phyloP scores from a whole-genome alignment of 2,329 filamentous ascomycete genomes.

The Huntiella decipiens region DNA sequence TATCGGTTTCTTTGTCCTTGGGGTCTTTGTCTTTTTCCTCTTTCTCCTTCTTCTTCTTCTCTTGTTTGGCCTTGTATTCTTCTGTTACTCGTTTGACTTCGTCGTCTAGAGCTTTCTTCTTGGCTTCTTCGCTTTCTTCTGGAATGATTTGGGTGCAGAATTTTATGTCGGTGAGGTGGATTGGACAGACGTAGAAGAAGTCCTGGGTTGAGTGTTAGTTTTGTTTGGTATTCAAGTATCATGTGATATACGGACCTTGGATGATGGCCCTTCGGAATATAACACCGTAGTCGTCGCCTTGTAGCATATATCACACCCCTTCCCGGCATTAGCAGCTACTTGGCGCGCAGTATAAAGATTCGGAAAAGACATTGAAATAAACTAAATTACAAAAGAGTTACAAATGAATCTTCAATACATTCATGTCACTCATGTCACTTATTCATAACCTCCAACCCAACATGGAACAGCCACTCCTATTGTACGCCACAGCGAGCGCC shows the following conservation, averaged over 20 bases:
- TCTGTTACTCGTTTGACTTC: slow-evolving; percentile 49
- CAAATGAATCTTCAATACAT: no score
- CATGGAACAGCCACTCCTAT: no score
- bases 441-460: no score
- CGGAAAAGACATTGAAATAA: slow-evolving; percentile 33
- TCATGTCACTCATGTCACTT: no score
- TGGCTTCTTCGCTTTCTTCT: slow-evolving; percentile 28
- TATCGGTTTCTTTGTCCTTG: slow-evolving; percentile 14
- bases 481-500: no score
- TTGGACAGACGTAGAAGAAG: slow-evolving; percentile 78
- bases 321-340: slow-evolving; percentile 68
- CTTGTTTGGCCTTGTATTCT: slow-evolving; percentile 57
- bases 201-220: slow-evolving; percentile 28
- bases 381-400: no score
- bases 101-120: slow-evolving; percentile 41
- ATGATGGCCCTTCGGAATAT: slow-evolving; percentile 24
- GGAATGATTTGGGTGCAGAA: slow-evolving; percentile 65
- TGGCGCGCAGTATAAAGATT: slow-evolving; percentile 75
- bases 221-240: no score
- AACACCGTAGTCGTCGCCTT: slow-evolving; percentile 75
- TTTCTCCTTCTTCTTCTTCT: slow-evolving; percentile 44
- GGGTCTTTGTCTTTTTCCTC: slow-evolving; percentile 29
- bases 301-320: slow-evolving; percentile 79
- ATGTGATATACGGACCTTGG: slow-evolving; percentile 7
- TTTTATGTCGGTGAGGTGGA: slow-evolving; percentile 63